Conservation (phyloP, 139 green algal species). For the Volvox africanus region DNA sequence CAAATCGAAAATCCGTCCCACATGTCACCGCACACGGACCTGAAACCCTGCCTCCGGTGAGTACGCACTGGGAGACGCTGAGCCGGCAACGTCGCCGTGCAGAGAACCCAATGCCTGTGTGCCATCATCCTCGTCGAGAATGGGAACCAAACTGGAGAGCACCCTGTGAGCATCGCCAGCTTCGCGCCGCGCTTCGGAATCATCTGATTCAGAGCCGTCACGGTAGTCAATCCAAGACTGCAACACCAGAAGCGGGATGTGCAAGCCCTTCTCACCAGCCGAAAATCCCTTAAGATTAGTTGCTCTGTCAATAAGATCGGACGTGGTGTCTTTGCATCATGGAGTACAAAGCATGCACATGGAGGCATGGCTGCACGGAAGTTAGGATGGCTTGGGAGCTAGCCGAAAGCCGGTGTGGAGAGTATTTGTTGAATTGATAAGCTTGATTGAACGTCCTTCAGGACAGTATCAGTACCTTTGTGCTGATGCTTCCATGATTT, state of each 20-base stretch:
- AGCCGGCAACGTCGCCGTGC: neutral
- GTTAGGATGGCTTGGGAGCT: too few species aligned
- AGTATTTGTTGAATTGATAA: too few species aligned
- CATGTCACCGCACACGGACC: neutral
- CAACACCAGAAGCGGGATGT: neutral
- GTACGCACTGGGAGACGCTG: conserved; percentile 8
- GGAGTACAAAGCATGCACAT: too few species aligned
- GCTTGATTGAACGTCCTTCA: too few species aligned
- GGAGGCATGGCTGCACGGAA: too few species aligned
- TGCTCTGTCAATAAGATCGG: too few species aligned
- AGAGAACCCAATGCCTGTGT: neutral
- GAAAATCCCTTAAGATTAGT: too few species aligned
- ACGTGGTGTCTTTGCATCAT: too few species aligned
- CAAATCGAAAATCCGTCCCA: too few species aligned
- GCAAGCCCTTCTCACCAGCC: too few species aligned
- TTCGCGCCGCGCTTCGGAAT: neutral
- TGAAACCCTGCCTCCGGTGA: conserved; percentile 22
- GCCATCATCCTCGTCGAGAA: neutral
- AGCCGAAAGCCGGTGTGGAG: too few species aligned
- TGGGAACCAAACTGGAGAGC: neutral
- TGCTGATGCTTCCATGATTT: neutral
- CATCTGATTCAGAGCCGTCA: conserved; percentile 13
- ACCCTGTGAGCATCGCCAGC: neutral
- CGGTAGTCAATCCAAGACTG: conserved; percentile 32
- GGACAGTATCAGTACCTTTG: neutral